These are phyloP conservation scores for Nigrospora sphaerica DNA, from an alignment of 2,329 filamentous ascomycete genomes.

Conservation along the genomic window DNA sequence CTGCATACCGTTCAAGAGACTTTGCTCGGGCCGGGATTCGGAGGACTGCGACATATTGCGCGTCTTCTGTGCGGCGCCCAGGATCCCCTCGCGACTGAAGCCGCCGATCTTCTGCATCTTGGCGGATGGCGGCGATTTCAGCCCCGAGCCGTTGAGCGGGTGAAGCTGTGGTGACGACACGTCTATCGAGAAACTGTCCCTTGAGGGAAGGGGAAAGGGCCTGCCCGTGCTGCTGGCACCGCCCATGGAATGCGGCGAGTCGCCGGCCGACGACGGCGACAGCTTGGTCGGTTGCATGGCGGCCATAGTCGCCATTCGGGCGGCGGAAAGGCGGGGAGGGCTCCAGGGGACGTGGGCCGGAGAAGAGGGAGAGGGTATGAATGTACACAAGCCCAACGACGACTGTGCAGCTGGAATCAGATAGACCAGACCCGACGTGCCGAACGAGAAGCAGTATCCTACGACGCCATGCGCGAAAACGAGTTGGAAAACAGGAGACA, in stretches of 20 bases:
- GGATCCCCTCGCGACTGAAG: constrained; percentile 48
- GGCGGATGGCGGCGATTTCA: constrained; percentile 45
- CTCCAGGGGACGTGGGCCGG: constrained; percentile 1
- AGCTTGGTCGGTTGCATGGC: constrained; percentile 27
- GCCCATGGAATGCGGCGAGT: constrained; percentile 40
- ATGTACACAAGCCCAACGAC: background rate
- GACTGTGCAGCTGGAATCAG: no score
- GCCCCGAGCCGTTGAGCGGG: constrained; percentile 30
- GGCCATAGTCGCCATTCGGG: constrained; percentile 16
- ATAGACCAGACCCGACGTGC: no score
- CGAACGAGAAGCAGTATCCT: background rate
- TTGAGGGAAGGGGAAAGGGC: constrained; percentile 36
- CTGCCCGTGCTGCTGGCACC: constrained; percentile 28
- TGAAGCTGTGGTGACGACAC: constrained; percentile 37
- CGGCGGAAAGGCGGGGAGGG: constrained; percentile 11
- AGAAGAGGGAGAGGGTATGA: background rate
- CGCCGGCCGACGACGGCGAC: constrained; percentile 47
- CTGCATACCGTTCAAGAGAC: constrained; percentile 33
- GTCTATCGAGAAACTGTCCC: constrained; percentile 42
- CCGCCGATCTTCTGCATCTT: constrained; percentile 40
- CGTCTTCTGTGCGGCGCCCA: constrained; percentile 45
- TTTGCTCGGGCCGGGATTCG: constrained; percentile 35
- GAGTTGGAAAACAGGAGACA: constrained; percentile 7
- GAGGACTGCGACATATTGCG: constrained; percentile 49
- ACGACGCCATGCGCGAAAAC: background rate